Base-by-base conservation (phyloP, 306 rosid genomes). In the Trifolium subterraneum region DNA sequence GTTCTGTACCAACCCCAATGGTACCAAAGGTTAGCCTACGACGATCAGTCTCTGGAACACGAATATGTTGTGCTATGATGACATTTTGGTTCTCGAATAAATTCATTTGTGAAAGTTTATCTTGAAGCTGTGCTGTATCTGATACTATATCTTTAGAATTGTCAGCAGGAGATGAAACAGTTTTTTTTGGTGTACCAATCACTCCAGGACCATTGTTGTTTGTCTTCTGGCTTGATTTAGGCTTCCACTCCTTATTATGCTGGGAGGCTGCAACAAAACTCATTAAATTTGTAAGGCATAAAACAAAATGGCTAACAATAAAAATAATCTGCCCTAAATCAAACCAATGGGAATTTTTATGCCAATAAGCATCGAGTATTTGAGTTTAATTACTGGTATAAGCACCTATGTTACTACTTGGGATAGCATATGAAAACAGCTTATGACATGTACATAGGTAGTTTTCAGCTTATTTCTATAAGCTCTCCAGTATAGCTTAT, bases 231-330 rank as follows among this genome's bases (percentile, higher is more conserved):
- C 97, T 92, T 67, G 89, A 86, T 77, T 95, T 95, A 50, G 99
- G 99, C 80, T 89, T 95, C 99, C 99, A 95, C 85, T 88, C 95
- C 81, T 88, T 94, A 79, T 85, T 92, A 70, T 89, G 90, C 81
- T 90, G 99, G 61, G 91, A 68, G 77, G 82, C 99, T 95, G 93
- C 90, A 87, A 61, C 66, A 81, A 55, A 75, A 84, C 50, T 54
- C 69, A 60, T 74, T 74, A 79, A 51, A 75, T 66, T 77, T 75
- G 31, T 33, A 22, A 73, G 70, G 4, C 33, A 78, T 64, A 47
- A 45, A 81, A 18, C 23, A 58, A 54, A 77, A 29, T 55, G 52
- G 54, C 51, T 16, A 68, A 62, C 20, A 74, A 19, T 25, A 70
- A 76, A 76, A 58, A 11, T 52, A 76, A 66, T 6, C 14, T 11